Evolutionary conservation across 352 stramenopile species (phyloP).

Genomic region (Globisporangium sylvaticum): DNA sequence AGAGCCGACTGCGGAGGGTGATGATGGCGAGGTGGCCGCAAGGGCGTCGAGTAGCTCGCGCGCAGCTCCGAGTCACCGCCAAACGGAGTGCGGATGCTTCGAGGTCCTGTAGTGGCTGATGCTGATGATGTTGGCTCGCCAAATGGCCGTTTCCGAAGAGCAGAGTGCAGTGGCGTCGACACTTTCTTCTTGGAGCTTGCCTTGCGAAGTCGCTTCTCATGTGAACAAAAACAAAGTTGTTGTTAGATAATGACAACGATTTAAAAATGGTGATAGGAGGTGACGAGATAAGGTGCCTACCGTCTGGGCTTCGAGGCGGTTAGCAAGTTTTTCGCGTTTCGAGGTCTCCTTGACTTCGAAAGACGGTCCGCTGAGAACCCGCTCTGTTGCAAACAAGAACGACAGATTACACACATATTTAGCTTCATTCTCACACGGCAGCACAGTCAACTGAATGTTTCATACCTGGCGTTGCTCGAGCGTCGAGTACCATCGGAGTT

Average conservation of each 20-base stretch:
- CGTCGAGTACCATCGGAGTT: slow-evolving; percentile 60
- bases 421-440: neutral
- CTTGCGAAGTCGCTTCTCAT: slow-evolving; percentile 23
- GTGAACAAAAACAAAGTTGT: neutral
- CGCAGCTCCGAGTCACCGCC: slow-evolving; percentile 63
- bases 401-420: neutral
- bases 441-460: neutral
- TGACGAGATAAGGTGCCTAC: slow-evolving; percentile 21
- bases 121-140: slow-evolving; percentile 27
- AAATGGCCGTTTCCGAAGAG: slow-evolving; percentile 26
- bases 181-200: slow-evolving; percentile 12
- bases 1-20: slow-evolving; percentile 21
- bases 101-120: slow-evolving; percentile 52
- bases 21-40: slow-evolving; percentile 14
- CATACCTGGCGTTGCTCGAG: slow-evolving; percentile 36
- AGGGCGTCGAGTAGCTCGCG: slow-evolving; percentile 75
- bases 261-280: no score
- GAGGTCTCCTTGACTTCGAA: slow-evolving; percentile 72
- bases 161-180: slow-evolving; percentile 11
- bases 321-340: slow-evolving; percentile 56
- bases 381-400: slow-evolving; percentile 21
- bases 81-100: slow-evolving; percentile 35
- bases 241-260: neutral
- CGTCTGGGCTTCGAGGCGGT: slow-evolving; percentile 51
- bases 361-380: slow-evolving; percentile 32